Evolutionary conservation across 805 yeast genomes (phyloP).

Genomic region (Metschnikowia borealis): DNA sequence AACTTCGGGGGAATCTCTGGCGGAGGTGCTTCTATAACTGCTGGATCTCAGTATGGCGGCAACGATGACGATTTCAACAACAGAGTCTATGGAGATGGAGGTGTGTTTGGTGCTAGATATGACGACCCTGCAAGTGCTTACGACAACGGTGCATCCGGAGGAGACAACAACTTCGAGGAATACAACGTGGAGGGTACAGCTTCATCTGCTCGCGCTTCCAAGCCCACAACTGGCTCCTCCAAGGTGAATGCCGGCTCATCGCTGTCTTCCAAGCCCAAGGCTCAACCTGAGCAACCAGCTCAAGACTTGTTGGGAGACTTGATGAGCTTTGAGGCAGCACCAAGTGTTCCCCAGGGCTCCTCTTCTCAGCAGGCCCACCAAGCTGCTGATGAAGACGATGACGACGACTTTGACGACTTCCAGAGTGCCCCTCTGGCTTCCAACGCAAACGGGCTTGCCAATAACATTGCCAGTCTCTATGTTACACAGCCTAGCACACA

Average conservation of each 20-base stretch:
- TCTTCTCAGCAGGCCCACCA: conserved; percentile 7
- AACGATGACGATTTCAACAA: conserved; percentile 49
- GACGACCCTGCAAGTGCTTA: conserved; percentile 52
- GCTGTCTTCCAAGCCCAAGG: conserved; percentile 25
- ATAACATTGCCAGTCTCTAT: conserved; percentile 28
- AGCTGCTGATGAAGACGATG: conserved; percentile 50
- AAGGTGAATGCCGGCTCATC: conserved; percentile 28
- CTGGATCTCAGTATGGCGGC: conserved; percentile 27
- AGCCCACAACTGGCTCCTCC: conserved; percentile 36
- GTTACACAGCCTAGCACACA: conserved; percentile 17
- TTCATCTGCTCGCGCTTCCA: conserved; percentile 19
- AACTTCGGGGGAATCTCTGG: conserved; percentile 77
- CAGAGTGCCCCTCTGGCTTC: conserved; percentile 55
- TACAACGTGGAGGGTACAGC: conserved; percentile 43
- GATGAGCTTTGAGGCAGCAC: conserved; percentile 38
- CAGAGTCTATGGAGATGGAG: conserved; percentile 68
- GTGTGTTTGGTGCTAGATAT: conserved; percentile 62
- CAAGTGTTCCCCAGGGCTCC: neutral
- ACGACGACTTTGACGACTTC: conserved; percentile 79
- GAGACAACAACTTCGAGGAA: conserved; percentile 52
- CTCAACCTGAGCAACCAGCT: conserved; percentile 28
- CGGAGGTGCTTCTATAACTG: conserved; percentile 47
- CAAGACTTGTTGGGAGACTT: conserved; percentile 49
- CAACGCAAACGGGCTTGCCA: conserved; percentile 17
- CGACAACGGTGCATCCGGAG: conserved; percentile 30